Evolutionary conservation across 2,329 filamentous ascomycete species (phyloP).

Genomic region (Pseudogymnoascus sp.): DNA sequence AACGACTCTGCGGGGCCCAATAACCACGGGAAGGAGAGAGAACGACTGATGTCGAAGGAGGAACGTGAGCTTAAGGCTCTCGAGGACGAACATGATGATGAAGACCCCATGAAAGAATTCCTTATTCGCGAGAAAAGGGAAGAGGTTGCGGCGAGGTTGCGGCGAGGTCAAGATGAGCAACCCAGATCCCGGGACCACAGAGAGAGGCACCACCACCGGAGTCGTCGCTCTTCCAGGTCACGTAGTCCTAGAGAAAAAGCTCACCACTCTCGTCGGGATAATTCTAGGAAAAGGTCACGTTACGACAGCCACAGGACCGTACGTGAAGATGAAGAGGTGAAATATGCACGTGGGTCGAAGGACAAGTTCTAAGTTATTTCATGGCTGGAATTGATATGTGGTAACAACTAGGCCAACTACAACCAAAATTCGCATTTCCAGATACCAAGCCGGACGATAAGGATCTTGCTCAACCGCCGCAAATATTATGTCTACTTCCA

Average conservation of each 20-base stretch:
- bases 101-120: constrained; percentile 95
- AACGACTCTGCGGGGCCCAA: constrained; percentile 17
- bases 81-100: constrained; percentile 78
- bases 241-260: constrained; percentile 18
- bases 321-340: background rate
- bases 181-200: background rate
- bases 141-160: constrained; percentile 68
- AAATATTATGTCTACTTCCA: background rate
- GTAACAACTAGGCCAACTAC: background rate
- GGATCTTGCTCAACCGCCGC: background rate
- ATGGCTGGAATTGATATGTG: background rate
- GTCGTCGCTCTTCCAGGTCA: constrained; percentile 5
- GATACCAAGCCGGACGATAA: background rate
- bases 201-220: background rate
- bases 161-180: constrained; percentile 39
- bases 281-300: constrained; percentile 8
- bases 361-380: background rate
- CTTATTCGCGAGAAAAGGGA: constrained; percentile 87
- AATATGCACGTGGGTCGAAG: background rate
- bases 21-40: constrained; percentile 36
- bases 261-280: constrained; percentile 19
- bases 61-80: constrained; percentile 73
- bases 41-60: constrained; percentile 66
- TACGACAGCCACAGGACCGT: background rate
- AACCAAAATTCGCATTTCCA: background rate